Percentiles rank a stretch among this genome's conserved stretches.
phyloP scores from a whole-genome alignment of 2,329 filamentous ascomycete species.

The Pyrenochaeta sp. region DNA sequence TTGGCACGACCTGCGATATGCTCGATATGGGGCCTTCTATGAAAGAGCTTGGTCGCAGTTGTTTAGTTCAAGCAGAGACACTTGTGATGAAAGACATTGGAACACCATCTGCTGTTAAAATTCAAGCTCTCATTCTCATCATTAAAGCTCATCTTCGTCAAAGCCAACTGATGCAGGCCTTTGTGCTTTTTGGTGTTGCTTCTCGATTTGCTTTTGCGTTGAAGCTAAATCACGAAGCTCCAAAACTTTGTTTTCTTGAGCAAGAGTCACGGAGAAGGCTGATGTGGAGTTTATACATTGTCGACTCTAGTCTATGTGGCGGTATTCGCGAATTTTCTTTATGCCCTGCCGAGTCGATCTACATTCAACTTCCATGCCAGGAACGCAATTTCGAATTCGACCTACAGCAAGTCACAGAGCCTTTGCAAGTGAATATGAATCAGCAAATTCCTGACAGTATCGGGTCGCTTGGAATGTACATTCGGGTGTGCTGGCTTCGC shows the following conservation, averaged over 20 bases:
- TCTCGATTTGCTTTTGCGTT: constrained; percentile 3
- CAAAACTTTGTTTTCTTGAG: constrained; percentile 4
- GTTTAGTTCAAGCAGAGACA: constrained; percentile 2
- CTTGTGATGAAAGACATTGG: constrained; percentile 1
- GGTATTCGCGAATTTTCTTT: constrained; percentile 3
- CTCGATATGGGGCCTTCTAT: constrained; percentile 1
- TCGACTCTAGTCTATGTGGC: constrained; percentile 1
- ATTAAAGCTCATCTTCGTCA: constrained; percentile 2
- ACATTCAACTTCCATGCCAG: constrained; percentile 6
- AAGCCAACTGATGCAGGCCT: not conserved
- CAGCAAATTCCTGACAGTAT: not conserved
- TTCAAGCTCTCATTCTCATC: constrained; percentile 2
- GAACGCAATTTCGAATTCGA: constrained; percentile 7
- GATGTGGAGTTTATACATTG: constrained; percentile 4
- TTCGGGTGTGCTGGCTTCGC: constrained; percentile 4
- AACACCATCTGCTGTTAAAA: constrained; percentile 1
- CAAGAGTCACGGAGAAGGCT: constrained; percentile 3
- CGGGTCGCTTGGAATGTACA: constrained; percentile 1
- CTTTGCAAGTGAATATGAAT: not conserved
- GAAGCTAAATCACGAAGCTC: constrained; percentile 3
- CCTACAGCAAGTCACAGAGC: constrained; percentile 2
- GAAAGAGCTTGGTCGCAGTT: not conserved
- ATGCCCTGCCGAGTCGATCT: not conserved
- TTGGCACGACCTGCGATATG: constrained; percentile 4
- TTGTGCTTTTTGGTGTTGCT: constrained; percentile 1